Percentiles rank a stretch among this genome's conserved stretches.
Conservation (phyloP, 495 filamentous ascomycete species). For the Aspergillus ostianus region DNA sequence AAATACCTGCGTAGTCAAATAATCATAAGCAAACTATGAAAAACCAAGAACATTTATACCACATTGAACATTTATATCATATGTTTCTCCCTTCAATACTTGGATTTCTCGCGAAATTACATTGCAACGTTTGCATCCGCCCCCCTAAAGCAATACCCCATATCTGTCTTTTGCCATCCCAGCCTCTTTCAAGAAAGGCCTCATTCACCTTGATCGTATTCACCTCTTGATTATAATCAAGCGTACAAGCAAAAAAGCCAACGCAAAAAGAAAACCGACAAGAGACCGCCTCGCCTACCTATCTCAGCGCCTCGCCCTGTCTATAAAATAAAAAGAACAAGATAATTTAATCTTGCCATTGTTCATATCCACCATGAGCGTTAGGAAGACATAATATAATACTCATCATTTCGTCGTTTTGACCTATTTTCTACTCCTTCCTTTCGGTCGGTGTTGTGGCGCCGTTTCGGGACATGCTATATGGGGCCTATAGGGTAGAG, state of each 20-base stretch:
- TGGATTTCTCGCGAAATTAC: background rate
- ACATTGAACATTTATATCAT: background rate
- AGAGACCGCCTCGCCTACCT: background rate
- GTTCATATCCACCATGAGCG: conserved; percentile 5
- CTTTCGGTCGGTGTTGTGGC: conserved; percentile 40
- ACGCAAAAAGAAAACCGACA: background rate
- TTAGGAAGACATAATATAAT: background rate
- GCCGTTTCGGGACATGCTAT: conserved; percentile 47
- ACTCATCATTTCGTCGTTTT: conserved; percentile 5
- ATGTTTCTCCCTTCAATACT: background rate
- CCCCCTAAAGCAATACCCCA: background rate
- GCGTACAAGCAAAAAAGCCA: background rate
- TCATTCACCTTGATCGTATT: background rate
- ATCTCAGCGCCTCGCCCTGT: background rate
- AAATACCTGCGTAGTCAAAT: too few species aligned
- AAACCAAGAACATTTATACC: too few species aligned
- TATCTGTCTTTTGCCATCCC: too few species aligned
- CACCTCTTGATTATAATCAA: background rate
- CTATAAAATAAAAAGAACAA: background rate
- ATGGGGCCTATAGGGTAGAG: conserved; percentile 37
- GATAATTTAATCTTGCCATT: conserved; percentile 3
- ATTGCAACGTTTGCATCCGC: background rate
- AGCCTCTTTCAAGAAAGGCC: background rate
- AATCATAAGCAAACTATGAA: background rate
- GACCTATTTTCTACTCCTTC: conserved; percentile 17